Base-by-base conservation (phyloP, 352 stramenopile species). In the Phytophthora chlamydospora region DNA sequence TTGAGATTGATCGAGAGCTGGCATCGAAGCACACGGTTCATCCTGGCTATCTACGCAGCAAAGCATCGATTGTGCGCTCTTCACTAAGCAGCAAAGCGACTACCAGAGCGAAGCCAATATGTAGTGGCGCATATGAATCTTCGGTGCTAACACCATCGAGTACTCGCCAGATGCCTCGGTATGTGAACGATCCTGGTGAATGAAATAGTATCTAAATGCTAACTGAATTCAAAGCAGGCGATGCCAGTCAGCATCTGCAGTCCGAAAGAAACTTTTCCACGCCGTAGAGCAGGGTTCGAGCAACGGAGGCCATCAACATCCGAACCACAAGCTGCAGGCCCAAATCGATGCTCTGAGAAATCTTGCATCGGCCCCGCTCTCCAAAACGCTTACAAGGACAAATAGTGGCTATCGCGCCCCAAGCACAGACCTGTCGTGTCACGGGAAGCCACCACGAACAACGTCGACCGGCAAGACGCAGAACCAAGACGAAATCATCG, bases 201-300 rank as follows among this genome's bases (percentile, higher is more conserved):
- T 24, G 13, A 33, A 21, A 21, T 11, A 42, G 13, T 24, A 39
- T 46, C 16, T 0, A 34, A 5, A 13, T n/a, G 34, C 14, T 11
- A 17, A 31, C 9, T 52, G 1, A 16, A 16, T 11, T 21, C n/a
- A 48, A 46, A 17, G 6, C 14, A 90, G 83, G 46, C 71, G 83
- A 17, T 91, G 81, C 36, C 76, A 85, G 36, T 92, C 83, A 0
- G 83, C 83, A 2, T 90, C 83, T 10, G 72, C 68, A 32, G 71
- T 92, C 10, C 75, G 83, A 14, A 88, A 86, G 49, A 85, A 87
- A n/a, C 74, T 92, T 35, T 71, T 82, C 3, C 51, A 74, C 33
- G 81, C 79, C 1, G 72, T 88, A 19, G 79, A 89, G 33, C 75
- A 83, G 36, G 76, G 80, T 32, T 67, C 48, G 38, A 77, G 49